Evolutionary conservation across 1,139 yeast species (phyloP), one percentile per base, ranked within the genome.

Genomic region (Candida sanyaensis): DNA sequence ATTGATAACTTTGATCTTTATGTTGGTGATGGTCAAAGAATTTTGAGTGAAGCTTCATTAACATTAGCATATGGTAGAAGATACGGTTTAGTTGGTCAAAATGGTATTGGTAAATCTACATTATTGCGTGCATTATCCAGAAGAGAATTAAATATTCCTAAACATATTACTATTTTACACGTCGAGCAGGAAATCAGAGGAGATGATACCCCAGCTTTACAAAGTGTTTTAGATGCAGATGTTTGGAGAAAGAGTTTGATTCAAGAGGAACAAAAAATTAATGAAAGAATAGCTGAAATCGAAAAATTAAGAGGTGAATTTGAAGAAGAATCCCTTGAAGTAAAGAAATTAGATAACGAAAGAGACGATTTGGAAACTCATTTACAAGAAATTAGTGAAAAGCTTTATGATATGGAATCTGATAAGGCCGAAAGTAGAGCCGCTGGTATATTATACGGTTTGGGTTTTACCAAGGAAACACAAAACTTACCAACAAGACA

Each of bases 71-170:
- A 86, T 63, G 99, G 99, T 47, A 90, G 90, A 69, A 81, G 99
- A 66, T 93, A 93, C 59, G 99, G 99, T 82, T 75, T 93, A 50
- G 96, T 93, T 42, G 99, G 99, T 69, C 96, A 92, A 65, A 93
- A 93, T 73, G 99, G 99, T 91, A 91, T 95, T 60, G 99, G 99
- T 85, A 93, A 93, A 66, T 92, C 98, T 38, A 93, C 99, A 0
- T 73, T 93, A 49, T 76, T 93, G 61, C 80, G 90, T 59, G 99
- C 99, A 0, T 75, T 93, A 46, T 86, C 97, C 0, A 83, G 96
- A 66, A 86, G 99, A 80, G 99, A 93, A 65, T 77, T 93, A 57
- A 84, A 90, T 50, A 87, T 93, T 57, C 98, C 99, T 13, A 90
- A 89, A 59, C 98, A 93, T 65, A 91, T 93, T 54, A 88, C 98